These are phyloP conservation scores for Lotmaria passim DNA, from an alignment of 208 protist species.

Conservation along the genomic window DNA sequence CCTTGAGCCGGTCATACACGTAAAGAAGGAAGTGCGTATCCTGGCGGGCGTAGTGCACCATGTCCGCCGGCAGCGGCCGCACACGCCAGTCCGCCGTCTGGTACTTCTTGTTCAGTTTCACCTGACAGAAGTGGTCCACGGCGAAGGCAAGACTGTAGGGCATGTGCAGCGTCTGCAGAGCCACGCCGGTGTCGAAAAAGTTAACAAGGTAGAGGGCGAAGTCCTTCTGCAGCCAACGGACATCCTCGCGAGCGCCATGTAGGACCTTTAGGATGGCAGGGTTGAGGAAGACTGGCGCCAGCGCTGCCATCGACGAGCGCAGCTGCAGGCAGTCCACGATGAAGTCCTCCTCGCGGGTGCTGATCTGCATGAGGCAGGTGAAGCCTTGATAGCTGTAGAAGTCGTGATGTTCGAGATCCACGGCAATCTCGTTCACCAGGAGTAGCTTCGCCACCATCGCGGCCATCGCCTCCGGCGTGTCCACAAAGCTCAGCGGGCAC, in stretches of 20 bases:
- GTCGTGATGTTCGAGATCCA: constrained; percentile 96
- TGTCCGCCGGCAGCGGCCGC: constrained; percentile 96
- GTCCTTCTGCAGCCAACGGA: constrained; percentile 98
- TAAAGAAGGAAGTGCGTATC: constrained; percentile 99
- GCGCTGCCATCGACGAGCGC: constrained; percentile 83
- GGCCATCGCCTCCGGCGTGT: constrained; percentile 62
- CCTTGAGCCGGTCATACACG: constrained; percentile 94
- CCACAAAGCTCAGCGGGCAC: constrained; percentile 76
- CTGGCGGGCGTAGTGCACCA: constrained; percentile 96
- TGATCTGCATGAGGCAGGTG: constrained; percentile 98
- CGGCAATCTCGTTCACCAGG: constrained; percentile 84
- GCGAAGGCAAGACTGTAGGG: constrained; percentile 94
- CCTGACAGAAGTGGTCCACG: constrained; percentile 93
- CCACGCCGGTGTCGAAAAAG: constrained; percentile 98
- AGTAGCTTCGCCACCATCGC: constrained; percentile 54
- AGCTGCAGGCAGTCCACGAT: constrained; percentile 97
- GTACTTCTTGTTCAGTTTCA: constrained; percentile 97
- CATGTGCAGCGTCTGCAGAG: constrained; percentile 93
- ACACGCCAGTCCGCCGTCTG: constrained; percentile 98
- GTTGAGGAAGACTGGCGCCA: constrained; percentile 93
- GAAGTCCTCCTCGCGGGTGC: constrained; percentile 95
- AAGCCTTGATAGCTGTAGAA: constrained; percentile 97
- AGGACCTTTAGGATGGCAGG: constrained; percentile 96
- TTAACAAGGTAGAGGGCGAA: constrained; percentile 99
- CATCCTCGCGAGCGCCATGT: constrained; percentile 96